A percentile compares a stretch with the other conserved stretches of the same genome.
phyloP scores from a whole-genome alignment of 371 early-diverging fungal species.

The Thermomucor indicae-seudaticae region DNA sequence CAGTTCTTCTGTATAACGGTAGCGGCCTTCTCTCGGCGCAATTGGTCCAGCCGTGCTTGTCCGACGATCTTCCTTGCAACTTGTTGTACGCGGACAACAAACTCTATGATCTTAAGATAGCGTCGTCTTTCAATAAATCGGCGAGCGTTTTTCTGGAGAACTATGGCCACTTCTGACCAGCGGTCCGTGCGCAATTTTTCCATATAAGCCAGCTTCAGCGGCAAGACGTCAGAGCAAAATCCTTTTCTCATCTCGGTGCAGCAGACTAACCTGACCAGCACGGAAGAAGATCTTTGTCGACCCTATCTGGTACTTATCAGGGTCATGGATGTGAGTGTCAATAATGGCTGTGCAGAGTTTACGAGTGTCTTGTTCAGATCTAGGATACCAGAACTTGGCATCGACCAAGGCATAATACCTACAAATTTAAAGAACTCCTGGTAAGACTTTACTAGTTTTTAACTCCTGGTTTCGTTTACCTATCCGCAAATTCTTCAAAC shows the following conservation, averaged over 20 bases:
- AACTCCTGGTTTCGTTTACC: slow-evolving; percentile 4
- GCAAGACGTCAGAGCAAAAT: background rate
- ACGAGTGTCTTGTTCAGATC: slow-evolving; percentile 35
- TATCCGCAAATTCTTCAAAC: slow-evolving; percentile 89
- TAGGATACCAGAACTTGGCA: slow-evolving; percentile 62
- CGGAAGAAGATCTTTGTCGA: slow-evolving; percentile 98
- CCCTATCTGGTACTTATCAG: slow-evolving; percentile 94
- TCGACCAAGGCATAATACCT: slow-evolving; percentile 85
- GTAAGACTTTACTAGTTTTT: background rate
- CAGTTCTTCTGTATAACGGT: slow-evolving; percentile 69
- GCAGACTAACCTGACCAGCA: slow-evolving; percentile 66
- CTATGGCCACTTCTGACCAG: slow-evolving; percentile 68
- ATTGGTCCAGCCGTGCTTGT: slow-evolving; percentile 35
- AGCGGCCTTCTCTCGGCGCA: slow-evolving; percentile 74
- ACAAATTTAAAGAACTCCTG: background rate
- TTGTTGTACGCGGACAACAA: slow-evolving; percentile 57
- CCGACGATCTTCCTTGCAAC: slow-evolving; percentile 63
- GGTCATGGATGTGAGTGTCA: slow-evolving; percentile 60
- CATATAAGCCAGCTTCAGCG: slow-evolving; percentile 76
- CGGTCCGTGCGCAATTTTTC: slow-evolving; percentile 87
- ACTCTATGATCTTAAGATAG: slow-evolving; percentile 54
- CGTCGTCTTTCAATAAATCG: slow-evolving; percentile 64
- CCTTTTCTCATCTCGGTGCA: background rate
- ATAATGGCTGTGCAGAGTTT: slow-evolving; percentile 64
- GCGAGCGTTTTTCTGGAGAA: slow-evolving; percentile 89